These are phyloP conservation scores for Paradendryphiella salina DNA, from an alignment of 2,329 filamentous ascomycete genomes.

Conservation along the genomic window DNA sequence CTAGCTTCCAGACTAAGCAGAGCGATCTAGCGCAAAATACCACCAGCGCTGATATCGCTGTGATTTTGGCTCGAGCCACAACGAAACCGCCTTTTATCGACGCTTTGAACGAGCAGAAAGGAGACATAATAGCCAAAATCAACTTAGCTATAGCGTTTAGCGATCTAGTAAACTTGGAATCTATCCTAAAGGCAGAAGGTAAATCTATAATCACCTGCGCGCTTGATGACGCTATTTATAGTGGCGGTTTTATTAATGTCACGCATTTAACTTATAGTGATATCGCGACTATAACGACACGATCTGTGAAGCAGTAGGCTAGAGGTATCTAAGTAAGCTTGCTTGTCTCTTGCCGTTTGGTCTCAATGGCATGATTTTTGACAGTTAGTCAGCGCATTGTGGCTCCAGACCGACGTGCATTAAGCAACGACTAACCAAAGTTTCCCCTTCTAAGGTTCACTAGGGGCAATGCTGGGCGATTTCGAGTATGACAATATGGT, in stretches of 20 bases:
- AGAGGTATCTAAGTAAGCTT: neutral
- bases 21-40: neutral
- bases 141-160: neutral
- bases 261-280: neutral
- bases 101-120: no score
- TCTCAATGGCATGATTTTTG: no score
- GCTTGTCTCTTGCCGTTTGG: no score
- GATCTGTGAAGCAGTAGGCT: neutral
- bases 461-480: no score
- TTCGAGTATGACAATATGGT: no score
- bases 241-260: neutral
- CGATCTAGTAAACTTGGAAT: neutral
- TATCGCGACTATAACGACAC: neutral
- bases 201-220: neutral
- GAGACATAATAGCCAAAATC: neutral
- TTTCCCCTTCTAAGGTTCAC: no score
- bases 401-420: no score
- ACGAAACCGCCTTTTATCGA: no score
- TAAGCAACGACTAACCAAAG: no score
- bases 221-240: neutral
- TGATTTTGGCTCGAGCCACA: no score
- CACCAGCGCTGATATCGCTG: neutral
- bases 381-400: no score
- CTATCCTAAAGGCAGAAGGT: neutral
- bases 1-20: neutral